phyloP scores from a whole-genome alignment of 306 rosid genomes.

The Trifolium subterraneum region DNA sequence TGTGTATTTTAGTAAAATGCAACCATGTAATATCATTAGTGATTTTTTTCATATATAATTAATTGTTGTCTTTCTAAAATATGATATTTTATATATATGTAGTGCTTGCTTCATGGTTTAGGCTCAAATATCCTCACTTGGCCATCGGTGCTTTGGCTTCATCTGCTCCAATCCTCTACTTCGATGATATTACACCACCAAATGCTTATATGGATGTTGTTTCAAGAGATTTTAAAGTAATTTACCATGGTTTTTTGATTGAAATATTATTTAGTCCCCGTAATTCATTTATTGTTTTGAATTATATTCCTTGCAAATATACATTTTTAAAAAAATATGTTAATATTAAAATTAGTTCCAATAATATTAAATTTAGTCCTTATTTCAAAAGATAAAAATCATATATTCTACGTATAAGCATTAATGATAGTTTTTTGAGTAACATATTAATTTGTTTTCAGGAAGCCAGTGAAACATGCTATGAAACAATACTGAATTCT shows the following conservation, averaged over 20 bases:
- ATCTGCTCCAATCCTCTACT: slow-evolving; percentile 81
- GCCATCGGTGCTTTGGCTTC: slow-evolving; percentile 84
- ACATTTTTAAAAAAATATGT: too few relatives aligned
- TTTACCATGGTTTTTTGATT: neutral
- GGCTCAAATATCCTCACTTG: slow-evolving; percentile 82
- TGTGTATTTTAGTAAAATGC: too few relatives aligned
- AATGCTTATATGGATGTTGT: slow-evolving; percentile 61
- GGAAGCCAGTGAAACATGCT: slow-evolving; percentile 75
- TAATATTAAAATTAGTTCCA: too few relatives aligned
- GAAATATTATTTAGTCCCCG: too few relatives aligned
- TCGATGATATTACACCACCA: slow-evolving; percentile 58
- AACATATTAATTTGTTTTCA: slow-evolving; percentile 29
- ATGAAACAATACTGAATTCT: slow-evolving; percentile 56
- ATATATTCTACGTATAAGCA: neutral
- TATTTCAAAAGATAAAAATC: too few relatives aligned
- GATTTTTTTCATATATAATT: neutral
- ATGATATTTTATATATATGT: slow-evolving; percentile 26
- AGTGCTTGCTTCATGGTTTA: slow-evolving; percentile 94
- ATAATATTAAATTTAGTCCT: too few relatives aligned
- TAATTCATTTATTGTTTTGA: too few relatives aligned
- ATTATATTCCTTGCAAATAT: too few relatives aligned
- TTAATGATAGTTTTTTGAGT: neutral
- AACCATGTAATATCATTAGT: neutral
- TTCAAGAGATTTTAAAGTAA: slow-evolving; percentile 70
- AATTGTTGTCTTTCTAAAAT: neutral